Base-by-base conservation (phyloP, 345 rosid genomes). In the Rhodomyrtus tomentosa region DNA sequence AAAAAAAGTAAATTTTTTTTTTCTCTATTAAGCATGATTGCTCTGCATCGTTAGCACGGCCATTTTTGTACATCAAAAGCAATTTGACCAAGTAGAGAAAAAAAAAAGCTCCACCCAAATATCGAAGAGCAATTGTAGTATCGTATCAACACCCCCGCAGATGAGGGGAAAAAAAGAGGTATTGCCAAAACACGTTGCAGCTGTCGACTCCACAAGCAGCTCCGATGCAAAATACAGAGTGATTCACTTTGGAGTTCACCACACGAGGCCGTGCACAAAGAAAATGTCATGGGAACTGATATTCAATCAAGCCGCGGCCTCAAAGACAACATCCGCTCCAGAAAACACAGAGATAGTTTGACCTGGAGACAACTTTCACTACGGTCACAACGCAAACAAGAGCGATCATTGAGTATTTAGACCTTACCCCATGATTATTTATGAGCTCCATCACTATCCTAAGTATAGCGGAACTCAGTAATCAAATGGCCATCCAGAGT, bases 401-500 rank as follows among this genome's bases (percentile, higher is more conserved):
- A 32, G 45, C 10, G 45, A 68, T 18, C 24, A 32, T 18, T 0
- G 40, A 68, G 76, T 68, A 36, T 18, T 68, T 32, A 32, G 45
- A 68, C 45, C 42, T 16, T n/a, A n/a, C 7, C 74, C 42, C 24
- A 32, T 10, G 45, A 68, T 68, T 7, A 68, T 68, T 62, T 2
- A 20, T 4, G 76, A 36, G 38, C 45, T 18, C 7, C 9, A 29
- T 59, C 76, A 18, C 3, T 68, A 36, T 2, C 45, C 45, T 1
- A 68, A 50, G 85, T 32, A 49, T 22, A 14, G 51, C 22, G 13
- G 27, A 25, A 21, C 53, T 74, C 80, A 86, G 58, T 86, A 86
- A 76, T 83, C 84, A 36, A 86, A 82, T 32, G 85, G 87, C 85
- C 87, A 86, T 42, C 87, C 85, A 21, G 74, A 72, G 85, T 82